These are phyloP conservation scores for Dothideomycetes sp. DNA, from an alignment of 2,329 filamentous ascomycete species.

Conservation along the genomic window DNA sequence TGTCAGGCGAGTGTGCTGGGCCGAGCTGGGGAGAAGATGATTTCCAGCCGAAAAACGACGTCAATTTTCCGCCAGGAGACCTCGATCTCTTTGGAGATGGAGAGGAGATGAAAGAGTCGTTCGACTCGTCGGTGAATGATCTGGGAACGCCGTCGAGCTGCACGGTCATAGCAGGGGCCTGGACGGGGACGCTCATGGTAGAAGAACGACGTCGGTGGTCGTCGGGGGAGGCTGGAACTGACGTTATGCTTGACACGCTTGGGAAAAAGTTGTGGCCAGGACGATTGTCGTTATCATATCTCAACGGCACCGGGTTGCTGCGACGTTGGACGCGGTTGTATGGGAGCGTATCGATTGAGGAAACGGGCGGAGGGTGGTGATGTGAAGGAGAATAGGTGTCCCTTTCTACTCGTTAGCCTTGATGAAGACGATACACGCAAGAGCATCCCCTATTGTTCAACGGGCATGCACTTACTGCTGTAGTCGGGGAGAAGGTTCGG, in stretches of 20 bases:
- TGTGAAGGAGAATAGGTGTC: constrained; percentile 1
- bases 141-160: constrained; percentile 27
- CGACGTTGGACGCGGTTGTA: constrained; percentile 4
- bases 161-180: constrained; percentile 26
- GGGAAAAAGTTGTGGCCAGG: constrained; percentile 11
- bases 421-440: too few relatives aligned
- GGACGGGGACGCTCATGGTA: constrained; percentile 19
- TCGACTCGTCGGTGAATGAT: constrained; percentile 26
- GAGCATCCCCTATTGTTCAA: constrained; percentile 13
- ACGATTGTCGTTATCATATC: constrained; percentile 15
- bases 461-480: constrained; percentile 14
- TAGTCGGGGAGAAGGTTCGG: constrained; percentile 15
- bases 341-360: not conserved
- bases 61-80: constrained; percentile 43
- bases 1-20: constrained; percentile 49
- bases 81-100: constrained; percentile 29
- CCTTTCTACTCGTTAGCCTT: constrained; percentile 8
- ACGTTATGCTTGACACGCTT: constrained; percentile 13
- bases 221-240: constrained; percentile 12
- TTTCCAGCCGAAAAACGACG: constrained; percentile 61
- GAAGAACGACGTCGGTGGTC: constrained; percentile 13
- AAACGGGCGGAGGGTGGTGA: constrained; percentile 11
- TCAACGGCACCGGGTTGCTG: constrained; percentile 14
- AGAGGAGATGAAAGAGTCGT: constrained; percentile 16
- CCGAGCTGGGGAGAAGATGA: constrained; percentile 42